Base-by-base conservation (phyloP, 169 alveolate genomes). In the Plasmodium knowlesi region DNA sequence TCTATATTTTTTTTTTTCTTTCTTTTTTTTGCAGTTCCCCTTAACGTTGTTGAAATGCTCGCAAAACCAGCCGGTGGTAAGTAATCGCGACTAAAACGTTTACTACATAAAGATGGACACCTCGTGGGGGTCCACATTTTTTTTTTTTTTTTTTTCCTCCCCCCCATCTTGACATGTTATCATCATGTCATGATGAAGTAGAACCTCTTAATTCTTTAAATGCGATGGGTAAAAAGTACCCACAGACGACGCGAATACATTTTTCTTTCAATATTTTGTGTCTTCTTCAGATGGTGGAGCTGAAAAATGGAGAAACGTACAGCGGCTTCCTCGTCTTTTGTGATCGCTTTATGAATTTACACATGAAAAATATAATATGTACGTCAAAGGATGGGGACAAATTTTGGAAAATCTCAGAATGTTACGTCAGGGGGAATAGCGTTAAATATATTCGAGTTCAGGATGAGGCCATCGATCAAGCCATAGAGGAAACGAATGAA, bases 271-370 rank as follows among this genome's bases (percentile, higher is more conserved):
- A 67, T 22, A 3, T 25, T 67, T 67, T 67, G 61, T 19, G 16
- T 19, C 30, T 85, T 22, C 61, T 83, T 70, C 95, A 97, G 98
- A 92, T 97, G 93, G 96, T 97, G 61, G 98, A 97, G 78, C 93
- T 97, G 53, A 97, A 97, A 71, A 97, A 95, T 84, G 98, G 98
- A 32, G 98, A 97, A 86, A 97, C 98, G 3, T 97, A 96, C 84
- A 96, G 98, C 30, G 98, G 98, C 43, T 89, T 97, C 76, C 80
- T 97, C 25, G 96, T 96, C 9, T 95, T 97, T 34, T 97, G 97
- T 34, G 98, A 97, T 79, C 96, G 97, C 10, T 97, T 97, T 57
- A 97, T 97, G 98, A 97, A 97, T 92, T 94, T 96, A 80, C 98
- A 96, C 81, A 94, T 97, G 96, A 88, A 94, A 34, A 97, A 97